Evolutionary conservation across 257 asterid species (phyloP), one percentile per base, ranked within the genome.

Genomic region (Ilex aquifolium): DNA sequence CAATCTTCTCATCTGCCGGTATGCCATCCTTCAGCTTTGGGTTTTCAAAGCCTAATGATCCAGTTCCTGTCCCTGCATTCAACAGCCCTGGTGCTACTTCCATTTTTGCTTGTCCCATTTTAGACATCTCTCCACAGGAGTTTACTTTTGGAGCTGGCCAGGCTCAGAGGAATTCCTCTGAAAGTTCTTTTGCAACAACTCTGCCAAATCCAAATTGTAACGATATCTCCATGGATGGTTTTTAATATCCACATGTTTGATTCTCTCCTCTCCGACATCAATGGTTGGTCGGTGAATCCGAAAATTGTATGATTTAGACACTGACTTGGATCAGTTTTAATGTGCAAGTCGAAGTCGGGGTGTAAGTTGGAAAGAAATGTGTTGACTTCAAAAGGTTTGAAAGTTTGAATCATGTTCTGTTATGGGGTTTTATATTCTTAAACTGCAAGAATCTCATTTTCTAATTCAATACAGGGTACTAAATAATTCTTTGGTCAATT

Each of bases 101-200:
- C 31, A 55, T 88, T 51, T 83, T 88, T 54, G 62, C 81, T 31
- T 74, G 56, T 39, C 69, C 85, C 44, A 65, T 73, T 15, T 59
- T 67, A 31, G 74, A 79, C 15, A 40, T 42, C 36, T 73, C 81
- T 13, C 83, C 95, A 44, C 95, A 77, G 65, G 89, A 78, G 16
- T 92, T 92, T 66, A 83, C 85, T 51, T 89, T 92, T 62, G 99
- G 97, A 32, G 95, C 96, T 32, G 82, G 68, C 52, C 85, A 72
- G 51, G 53, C 80, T 65, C 78, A 70, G 57, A 69, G 64, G 8
- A 65, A 46, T 65, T 46, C 72, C 44, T 17, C 85, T 6, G 66
- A 65, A 15, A 29, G 65, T 56, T 72, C 62, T 42, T 69, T 68
- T 30, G 60, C 16, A 59, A 31, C 78, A 42, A 65, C 63, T 54